Evolutionary conservation across 2,329 filamentous ascomycete genomes (phyloP), one percentile per base, ranked within the genome.

Genomic region (Diaporthe citriasiana): DNA sequence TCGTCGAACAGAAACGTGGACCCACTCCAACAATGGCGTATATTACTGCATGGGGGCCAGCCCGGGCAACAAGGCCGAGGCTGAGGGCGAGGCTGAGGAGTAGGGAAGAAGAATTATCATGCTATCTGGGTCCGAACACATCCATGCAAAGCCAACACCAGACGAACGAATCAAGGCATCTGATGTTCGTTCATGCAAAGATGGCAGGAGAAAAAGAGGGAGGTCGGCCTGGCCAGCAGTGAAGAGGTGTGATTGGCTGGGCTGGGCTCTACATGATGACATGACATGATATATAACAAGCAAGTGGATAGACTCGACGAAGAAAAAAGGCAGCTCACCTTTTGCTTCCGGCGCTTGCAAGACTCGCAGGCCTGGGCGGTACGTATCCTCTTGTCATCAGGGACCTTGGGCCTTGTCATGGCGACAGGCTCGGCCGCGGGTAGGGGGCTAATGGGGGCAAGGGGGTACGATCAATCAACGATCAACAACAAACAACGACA

Each of bases 261-360:
- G 9, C n/a, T 13, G 47, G 47, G 4, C 17, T 53, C 47, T 40
- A 45, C 51, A 57, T 45, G 45, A 40, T 33, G 33, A 55, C 40
- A 19, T 35, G 30, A 50, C 42, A 63, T 53, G 45, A 10, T 50
- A 50, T 51, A 51, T 51, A 51, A 6, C 19, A 1, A 45, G 22
- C n/a, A 47, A 27, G 47, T 13, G 13, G 25, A 65, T 19, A 57
- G 25, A 59, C 22, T 9, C 1, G 4, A 25, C 53, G 9, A 25
- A 35, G 13, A 17, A 12, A 25, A 59, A 53, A 70, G 35, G 27
- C 30, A 78, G 51, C 87, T 85, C 79, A 91, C 91, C 86, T 92
- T 93, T 83, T 93, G 91, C 81, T 93, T 93, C 76, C 91, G 87
- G 74, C 87, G 86, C 82, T 91, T 92, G 83, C 91, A 93, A 76